Base-by-base conservation (phyloP, 805 yeast genomes). In the Candida jianshihensis region DNA sequence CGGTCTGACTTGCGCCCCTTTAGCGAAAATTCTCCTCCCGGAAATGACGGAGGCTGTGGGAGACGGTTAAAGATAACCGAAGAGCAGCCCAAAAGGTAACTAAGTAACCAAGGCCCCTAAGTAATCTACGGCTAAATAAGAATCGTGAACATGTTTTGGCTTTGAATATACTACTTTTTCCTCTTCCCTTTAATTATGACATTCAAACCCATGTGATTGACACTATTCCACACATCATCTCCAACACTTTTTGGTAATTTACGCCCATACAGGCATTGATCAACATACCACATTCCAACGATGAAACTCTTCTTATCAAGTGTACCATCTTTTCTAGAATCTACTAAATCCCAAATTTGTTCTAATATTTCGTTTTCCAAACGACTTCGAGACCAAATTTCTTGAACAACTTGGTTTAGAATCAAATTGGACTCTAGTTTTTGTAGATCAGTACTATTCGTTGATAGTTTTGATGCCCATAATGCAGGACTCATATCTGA, bases 211-310 rank as follows among this genome's bases (percentile, higher is more conserved):
- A 71, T 59, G 30, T 63, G 64, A 26, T 71, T 71, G 11, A 84
- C 83, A 56, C 94, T 83, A 30, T 74, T 71, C 97, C 97, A 92
- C 2, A 90, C 78, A 20, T 68, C 71, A 5, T 71, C 74, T 28
- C 73, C 78, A 6, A 92, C 73, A 26, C 60, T 60, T 40, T 73
- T 70, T 0, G 98, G 97, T 33, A 92, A 62, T 56, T 92, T 92
- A 27, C 95, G 68, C 0, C 98, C 98, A 54, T 90, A 92, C 12
- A 92, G 66, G 54, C 96, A 85, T 60, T 92, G 98, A 57, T 92
- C 99, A 2, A 92, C 89, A 5, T 89, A 60, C 98, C 98, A 92
- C 83, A 85, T 89, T 0, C 98, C 98, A n/a, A 89, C 90, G 22
- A 90, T 63, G 50, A 92, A 92, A 44, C 89, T 90, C 26, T 78